Percentiles rank a stretch among this genome's conserved stretches.
phyloP scores from a whole-genome alignment of 2,329 filamentous ascomycete species.

The Fusarium proliferatum region DNA sequence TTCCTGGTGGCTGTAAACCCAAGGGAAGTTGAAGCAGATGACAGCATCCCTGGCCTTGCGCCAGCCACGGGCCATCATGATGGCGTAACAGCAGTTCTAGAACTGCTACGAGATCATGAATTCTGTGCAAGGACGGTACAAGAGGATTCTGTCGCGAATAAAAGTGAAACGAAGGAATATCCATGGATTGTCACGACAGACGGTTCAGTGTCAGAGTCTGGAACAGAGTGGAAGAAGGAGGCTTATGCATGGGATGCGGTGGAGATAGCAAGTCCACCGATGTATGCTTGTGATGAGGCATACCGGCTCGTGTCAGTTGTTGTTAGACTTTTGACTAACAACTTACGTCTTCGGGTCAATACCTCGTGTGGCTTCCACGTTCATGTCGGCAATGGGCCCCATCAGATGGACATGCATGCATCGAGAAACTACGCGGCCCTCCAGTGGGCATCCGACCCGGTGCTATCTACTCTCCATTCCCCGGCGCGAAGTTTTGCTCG shows the following conservation, averaged over 20 bases:
- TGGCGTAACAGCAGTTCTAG: neutral
- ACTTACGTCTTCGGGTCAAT: conserved; percentile 50
- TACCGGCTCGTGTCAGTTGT: conserved; percentile 47
- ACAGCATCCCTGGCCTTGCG: conserved; percentile 11
- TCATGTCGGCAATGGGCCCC: conserved; percentile 50
- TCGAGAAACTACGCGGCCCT: conserved; percentile 49
- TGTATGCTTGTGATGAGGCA: conserved; percentile 45
- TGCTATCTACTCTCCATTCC: conserved; percentile 51
- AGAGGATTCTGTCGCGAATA: neutral
- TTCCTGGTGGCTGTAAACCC: conserved; percentile 18
- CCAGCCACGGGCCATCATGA: neutral
- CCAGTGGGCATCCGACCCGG: conserved; percentile 51
- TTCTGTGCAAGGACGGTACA: neutral
- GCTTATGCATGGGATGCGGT: conserved; percentile 41
- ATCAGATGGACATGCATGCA: conserved; percentile 44
- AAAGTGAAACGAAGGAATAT: neutral
- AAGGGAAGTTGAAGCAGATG: neutral
- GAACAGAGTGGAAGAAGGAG: neutral
- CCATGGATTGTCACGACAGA: conserved; percentile 23
- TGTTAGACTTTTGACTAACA: conserved; percentile 47
- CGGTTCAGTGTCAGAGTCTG: neutral
- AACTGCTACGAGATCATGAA: conserved; percentile 1
- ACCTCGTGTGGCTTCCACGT: conserved; percentile 51
- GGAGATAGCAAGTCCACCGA: conserved; percentile 50
- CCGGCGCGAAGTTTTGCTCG: conserved; percentile 43